A percentile compares a stretch with the other conserved stretches of the same genome.
Evolutionary conservation across 306 rosid genomes (phyloP).

Genomic region (Hippophae tibetana): DNA sequence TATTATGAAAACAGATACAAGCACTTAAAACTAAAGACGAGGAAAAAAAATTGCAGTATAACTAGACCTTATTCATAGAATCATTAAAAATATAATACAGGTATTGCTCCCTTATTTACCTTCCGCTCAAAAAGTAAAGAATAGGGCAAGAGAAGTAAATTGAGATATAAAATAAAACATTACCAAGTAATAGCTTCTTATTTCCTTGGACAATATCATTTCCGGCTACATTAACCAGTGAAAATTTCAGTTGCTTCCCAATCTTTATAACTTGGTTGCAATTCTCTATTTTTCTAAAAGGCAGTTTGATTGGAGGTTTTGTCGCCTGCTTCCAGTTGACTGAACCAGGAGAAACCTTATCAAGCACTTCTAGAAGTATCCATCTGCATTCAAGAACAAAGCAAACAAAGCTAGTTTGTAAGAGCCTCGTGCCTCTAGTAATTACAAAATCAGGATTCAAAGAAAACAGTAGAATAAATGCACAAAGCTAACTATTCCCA

Average conservation of each 20-base stretch:
- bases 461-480: background rate
- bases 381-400: slow-evolving; percentile 43
- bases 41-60: too few species aligned
- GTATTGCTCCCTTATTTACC: background rate
- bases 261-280: slow-evolving; percentile 84
- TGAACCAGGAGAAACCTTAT: slow-evolving; percentile 78
- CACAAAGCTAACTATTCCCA: background rate
- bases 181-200: slow-evolving; percentile 95
- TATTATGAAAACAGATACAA: too few species aligned
- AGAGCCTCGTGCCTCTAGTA: background rate
- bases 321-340: slow-evolving; percentile 90
- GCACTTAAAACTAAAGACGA: too few species aligned
- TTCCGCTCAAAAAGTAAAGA: background rate
- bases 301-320: slow-evolving; percentile 93
- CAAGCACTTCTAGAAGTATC: slow-evolving; percentile 85
- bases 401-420: slow-evolving; percentile 3
- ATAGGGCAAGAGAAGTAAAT: background rate
- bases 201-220: slow-evolving; percentile 96
- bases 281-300: slow-evolving; percentile 90
- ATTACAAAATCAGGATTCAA: background rate
- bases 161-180: slow-evolving; percentile 4
- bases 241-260: slow-evolving; percentile 61
- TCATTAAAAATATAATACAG: too few species aligned
- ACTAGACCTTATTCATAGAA: too few species aligned
- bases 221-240: slow-evolving; percentile 86